Evolutionary conservation across 352 stramenopile genomes (phyloP), one percentile per base, ranked within the genome.

Genomic region (Pythium phragmitis): DNA sequence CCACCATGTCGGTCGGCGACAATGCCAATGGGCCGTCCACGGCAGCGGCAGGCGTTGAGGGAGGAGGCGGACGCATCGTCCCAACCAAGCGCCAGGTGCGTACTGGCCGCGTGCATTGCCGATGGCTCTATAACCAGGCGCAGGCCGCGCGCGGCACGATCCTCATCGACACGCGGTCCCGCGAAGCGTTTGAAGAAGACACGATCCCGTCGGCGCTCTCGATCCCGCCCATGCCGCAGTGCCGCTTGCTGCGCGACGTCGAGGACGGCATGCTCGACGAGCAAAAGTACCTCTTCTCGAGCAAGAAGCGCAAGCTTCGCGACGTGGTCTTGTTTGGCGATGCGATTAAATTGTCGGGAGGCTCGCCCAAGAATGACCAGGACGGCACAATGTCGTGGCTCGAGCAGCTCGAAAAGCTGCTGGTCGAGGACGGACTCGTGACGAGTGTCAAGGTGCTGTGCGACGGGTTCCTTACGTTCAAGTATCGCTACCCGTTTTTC

Each of bases 81-180:
- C 42, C 67, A 28, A 58, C 52, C n/a, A 88, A 84, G 63, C 80
- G 85, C 21, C 65, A 75, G 2, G 83, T 94, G 45, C 80, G 79
- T 58, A 81, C 77, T 4, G 80, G 79, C 9, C 75, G 79, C 41
- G 86, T 95, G 12, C 88, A 88, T 54, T 93, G 84, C 47, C 78
- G 80, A 42, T 95, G 86, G 86, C 74, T 95, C 1, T 95, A 91
- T 66, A 95, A 95, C 68, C 82, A 92, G 54, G 81, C 90, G 46
- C 84, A 93, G 61, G 82, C 81, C 7, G 76, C 81, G 17, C 76
- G 82, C 43, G 86, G 86, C 30, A 79, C 89, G 55, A 89, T 95
- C 42, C 63, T 95, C 7, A 82, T 95, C 63, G 86, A 95, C 65
- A 82, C 81, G 28, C 75, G 86, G 9, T 61, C 68, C 21, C 67